Evolutionary conservation across 257 asterid species (phyloP).

Genomic region (Solanum chaucha): DNA sequence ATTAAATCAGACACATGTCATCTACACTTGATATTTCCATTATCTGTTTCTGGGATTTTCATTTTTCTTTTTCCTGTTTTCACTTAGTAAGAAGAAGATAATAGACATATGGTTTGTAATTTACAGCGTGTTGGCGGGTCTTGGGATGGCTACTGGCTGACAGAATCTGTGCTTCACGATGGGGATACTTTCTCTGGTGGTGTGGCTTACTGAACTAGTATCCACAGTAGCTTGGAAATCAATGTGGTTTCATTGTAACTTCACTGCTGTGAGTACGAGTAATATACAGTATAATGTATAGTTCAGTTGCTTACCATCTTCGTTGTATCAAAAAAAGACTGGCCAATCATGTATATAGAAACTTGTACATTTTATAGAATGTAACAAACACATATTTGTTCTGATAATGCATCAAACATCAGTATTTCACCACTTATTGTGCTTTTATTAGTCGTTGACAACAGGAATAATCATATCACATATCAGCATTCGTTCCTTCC

Average conservation of each 20-base stretch:
- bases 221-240: not conserved
- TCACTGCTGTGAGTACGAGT: not conserved
- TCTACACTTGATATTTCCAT: not conserved
- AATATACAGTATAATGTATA: not conserved
- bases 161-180: constrained; percentile 75
- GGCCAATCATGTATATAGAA: not conserved
- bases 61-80: not conserved
- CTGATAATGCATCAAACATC: not conserved
- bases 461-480: not conserved
- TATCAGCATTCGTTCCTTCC: not conserved
- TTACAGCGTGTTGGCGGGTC: constrained; percentile 86
- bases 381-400: not conserved
- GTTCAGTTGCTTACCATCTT: not conserved
- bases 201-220: constrained; percentile 50
- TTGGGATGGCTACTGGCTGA: constrained; percentile 98
- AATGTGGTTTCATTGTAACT: not conserved
- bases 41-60: not conserved
- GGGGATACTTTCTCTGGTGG: constrained; percentile 88
- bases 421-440: not conserved
- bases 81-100: not conserved
- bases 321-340: not conserved
- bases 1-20: not conserved
- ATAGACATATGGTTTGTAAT: not conserved
- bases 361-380: not conserved
- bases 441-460: not conserved